Evolutionary conservation across 108 stramenopile genomes (phyloP), one percentile per base, ranked within the genome.

Genomic region (Aurantiochytrium sp.): DNA sequence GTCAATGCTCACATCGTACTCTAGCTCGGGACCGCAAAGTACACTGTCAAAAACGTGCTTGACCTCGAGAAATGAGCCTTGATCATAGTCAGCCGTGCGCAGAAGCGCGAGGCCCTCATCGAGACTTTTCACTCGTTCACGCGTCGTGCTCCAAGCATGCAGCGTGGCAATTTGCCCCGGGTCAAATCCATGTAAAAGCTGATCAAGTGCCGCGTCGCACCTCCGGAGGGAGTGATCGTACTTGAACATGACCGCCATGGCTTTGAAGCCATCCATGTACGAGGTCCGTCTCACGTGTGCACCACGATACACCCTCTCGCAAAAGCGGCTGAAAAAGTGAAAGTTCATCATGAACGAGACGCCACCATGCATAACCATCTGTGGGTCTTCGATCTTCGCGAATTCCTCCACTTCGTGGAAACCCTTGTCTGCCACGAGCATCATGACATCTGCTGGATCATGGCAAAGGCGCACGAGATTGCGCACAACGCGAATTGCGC

Each of bases 321-420:
- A 47, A 23, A 83, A 83, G 12, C 49, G 49, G n/a, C 23, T 47
- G 10, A 83, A 12, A 14, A 83, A 23, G 28, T 83, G 76, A 83
- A 83, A 83, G 23, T 83, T 83, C 25, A 45, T 83, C 76, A 83
- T 83, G 76, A 83, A 83, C 4, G 76, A 83, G 25, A 83, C 49
- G 10, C 49, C 76, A 12, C 76, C 76, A 4, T 83, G 76, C 45
- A 83, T 53, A 0, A 83, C 76, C 51, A 53, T 28, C 1, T 47
- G 51, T 6, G 76, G 76, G 49, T 83, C 28, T 45, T 53, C 76
- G 10, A 53, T 21, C 8, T 6, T 16, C 6, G n/a, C 51, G 4
- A 83, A 83, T 23, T 83, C 76, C 49, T 83, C 76, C 14, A 23
- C n/a, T 12, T 47, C 51, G 51, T 83, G 76, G 23, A 53, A 53